Evolutionary conservation across 306 rosid genomes (phyloP), one percentile per base, ranked within the genome.

Genomic region (Alnus rubra): DNA sequence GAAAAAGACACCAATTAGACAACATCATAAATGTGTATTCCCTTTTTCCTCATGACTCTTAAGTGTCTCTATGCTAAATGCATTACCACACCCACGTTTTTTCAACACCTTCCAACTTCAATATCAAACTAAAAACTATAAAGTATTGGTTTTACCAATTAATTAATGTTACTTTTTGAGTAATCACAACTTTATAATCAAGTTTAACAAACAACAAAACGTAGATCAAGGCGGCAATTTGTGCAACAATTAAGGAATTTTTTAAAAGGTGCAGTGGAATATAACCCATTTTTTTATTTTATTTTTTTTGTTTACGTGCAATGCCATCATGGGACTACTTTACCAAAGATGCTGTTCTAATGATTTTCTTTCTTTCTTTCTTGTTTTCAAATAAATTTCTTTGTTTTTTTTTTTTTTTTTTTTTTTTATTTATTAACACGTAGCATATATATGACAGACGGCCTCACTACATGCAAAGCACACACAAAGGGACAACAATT

Each of bases 1-100:
- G 0, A 5, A 9, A 75, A 44, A 51, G 68, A 74, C 67, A 65
- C 75, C 28, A 77, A 64, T 23, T 23, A 50, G 86, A 85, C 88
- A 77, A 5, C 85, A 88, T 84, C 90, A 88, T 79, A 14, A 58
- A 4, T 9, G 16, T 80, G 69, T 33, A 77, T 83, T 74, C 83
- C 76, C 67, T 6, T 76, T 58, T 73, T 63, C 23, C 58, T 69
- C 64, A 51, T 55, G 42, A 60, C 47, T 0, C 28, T 23, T 23
- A 23, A 23, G 28, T 23, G 28, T 23, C 28, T 23, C 28, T 56
- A 78, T 53, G 9, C 18, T 42, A 45, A 78, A 35, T 39, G 23
- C 51, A 51, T 14, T 33, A 19, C 63, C 9, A 56, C 63, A 56
- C 63, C 63, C 4, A n/a, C n/a, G 0, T 19, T n/a, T 59, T 59